Evolutionary conservation across 495 filamentous ascomycete genomes (phyloP).

Genomic region (Talaromyces wortmannii): DNA sequence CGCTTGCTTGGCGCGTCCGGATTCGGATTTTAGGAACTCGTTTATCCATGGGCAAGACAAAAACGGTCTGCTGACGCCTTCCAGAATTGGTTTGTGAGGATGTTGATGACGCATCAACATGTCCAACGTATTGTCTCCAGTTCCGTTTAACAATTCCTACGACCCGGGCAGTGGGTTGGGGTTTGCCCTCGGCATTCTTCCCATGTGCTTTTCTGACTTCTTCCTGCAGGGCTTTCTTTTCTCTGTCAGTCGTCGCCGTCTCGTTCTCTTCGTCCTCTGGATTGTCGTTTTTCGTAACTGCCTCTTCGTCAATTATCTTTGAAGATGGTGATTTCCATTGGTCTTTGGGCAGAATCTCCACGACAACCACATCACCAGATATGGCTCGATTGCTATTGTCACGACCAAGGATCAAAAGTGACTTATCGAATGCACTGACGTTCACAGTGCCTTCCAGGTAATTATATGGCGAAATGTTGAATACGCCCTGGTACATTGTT

Average conservation of each 20-base stretch:
- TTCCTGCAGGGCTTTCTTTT: conserved; percentile 78
- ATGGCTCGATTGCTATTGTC: conserved; percentile 95
- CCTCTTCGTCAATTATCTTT: conserved; percentile 92
- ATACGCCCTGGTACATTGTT: conserved; percentile 84
- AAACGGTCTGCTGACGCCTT: conserved; percentile 82
- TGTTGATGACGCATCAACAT: conserved; percentile 82
- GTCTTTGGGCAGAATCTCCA: conserved; percentile 85
- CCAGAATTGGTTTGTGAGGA: conserved; percentile 62
- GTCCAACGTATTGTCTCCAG: conserved; percentile 96
- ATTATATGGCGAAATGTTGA: conserved; percentile 96
- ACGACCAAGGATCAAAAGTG: conserved; percentile 81
- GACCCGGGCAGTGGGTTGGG: conserved; percentile 87
- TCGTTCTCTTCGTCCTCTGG: conserved; percentile 72
- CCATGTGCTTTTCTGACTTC: conserved; percentile 83
- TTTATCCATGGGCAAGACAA: conserved; percentile 96
- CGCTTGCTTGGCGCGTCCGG: conserved; percentile 80
- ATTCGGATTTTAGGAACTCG: conserved; percentile 91
- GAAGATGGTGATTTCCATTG: conserved; percentile 96
- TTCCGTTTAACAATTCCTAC: conserved; percentile 91
- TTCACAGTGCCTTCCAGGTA: conserved; percentile 90
- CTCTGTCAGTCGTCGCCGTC: conserved; percentile 73
- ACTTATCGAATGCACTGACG: conserved; percentile 81
- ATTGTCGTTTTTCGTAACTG: conserved; percentile 88
- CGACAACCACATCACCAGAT: conserved; percentile 83
- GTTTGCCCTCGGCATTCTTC: conserved; percentile 65